These are phyloP conservation scores for Cetradonia linearis DNA, from an alignment of 495 filamentous ascomycete species.

Conservation along the genomic window DNA sequence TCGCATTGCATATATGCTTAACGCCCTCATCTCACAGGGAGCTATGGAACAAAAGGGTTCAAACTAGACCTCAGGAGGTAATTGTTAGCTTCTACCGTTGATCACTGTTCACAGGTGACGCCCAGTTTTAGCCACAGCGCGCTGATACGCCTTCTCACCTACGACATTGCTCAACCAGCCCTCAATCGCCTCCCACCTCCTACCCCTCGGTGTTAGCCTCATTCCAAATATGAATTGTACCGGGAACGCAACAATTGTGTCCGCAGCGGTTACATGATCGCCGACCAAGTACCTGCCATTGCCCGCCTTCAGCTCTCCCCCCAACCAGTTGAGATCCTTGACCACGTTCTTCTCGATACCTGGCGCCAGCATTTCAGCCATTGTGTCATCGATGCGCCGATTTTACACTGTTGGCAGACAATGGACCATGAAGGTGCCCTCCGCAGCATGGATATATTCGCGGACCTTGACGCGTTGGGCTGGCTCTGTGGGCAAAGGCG, in stretches of 20 bases:
- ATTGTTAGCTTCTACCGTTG: background rate
- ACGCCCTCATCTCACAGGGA: too few relatives aligned
- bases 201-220: conserved; percentile 19
- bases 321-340: conserved; percentile 32
- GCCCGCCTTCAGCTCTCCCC: conserved; percentile 25
- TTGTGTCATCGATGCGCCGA: conserved; percentile 24
- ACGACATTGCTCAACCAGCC: conserved; percentile 41
- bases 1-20: too few relatives aligned
- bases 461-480: conserved; percentile 23
- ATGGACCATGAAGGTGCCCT: conserved; percentile 33
- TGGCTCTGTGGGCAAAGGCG: conserved; percentile 24
- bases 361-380: conserved; percentile 23
- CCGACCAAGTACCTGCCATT: conserved; percentile 29
- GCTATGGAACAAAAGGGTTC: too few relatives aligned
- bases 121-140: conserved; percentile 20
- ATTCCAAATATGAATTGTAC: conserved; percentile 30
- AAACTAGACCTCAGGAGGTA: background rate
- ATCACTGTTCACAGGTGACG: conserved; percentile 2
- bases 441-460: conserved; percentile 33
- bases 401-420: conserved; percentile 30
- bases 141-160: conserved; percentile 25
- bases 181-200: conserved; percentile 33
- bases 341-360: conserved; percentile 27
- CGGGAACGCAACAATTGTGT: conserved; percentile 32
- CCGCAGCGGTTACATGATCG: conserved; percentile 29